Percentiles rank a stretch among this genome's conserved stretches.
phyloP scores from a whole-genome alignment of 495 filamentous ascomycete species.

The Neurospora sp. region DNA sequence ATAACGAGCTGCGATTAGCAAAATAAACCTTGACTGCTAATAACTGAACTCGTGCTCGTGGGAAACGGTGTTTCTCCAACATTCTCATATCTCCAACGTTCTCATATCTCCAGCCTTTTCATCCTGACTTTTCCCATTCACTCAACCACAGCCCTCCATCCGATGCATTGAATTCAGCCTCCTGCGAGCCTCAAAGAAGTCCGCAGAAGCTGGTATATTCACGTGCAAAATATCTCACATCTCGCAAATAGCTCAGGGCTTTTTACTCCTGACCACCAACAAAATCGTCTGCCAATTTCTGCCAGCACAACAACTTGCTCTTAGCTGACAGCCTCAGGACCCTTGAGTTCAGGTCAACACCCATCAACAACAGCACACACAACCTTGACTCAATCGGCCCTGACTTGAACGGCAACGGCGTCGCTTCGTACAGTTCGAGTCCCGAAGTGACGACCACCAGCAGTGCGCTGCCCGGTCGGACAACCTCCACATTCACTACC shows the following conservation, averaged over 20 bases:
- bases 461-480: constrained; percentile 45
- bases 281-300: background rate
- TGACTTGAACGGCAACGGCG: constrained; percentile 23
- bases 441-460: constrained; percentile 32
- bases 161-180: background rate
- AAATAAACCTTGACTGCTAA: background rate
- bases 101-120: background rate
- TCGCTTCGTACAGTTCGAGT: constrained; percentile 13
- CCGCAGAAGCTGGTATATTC: background rate
- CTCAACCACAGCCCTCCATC: background rate
- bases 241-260: background rate
- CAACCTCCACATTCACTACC: constrained; percentile 36
- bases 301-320: background rate
- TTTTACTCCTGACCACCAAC: background rate
- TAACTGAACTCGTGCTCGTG: background rate
- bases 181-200: background rate
- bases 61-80: background rate
- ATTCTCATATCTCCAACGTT: background rate
- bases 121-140: background rate
- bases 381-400: constrained; percentile 8
- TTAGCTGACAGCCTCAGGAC: background rate
- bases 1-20: background rate
- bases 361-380: constrained; percentile 18
- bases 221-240: background rate
- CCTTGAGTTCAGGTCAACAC: background rate